phyloP scores from a whole-genome alignment of 2,329 filamentous ascomycete genomes.

The Apiospora aurea region DNA sequence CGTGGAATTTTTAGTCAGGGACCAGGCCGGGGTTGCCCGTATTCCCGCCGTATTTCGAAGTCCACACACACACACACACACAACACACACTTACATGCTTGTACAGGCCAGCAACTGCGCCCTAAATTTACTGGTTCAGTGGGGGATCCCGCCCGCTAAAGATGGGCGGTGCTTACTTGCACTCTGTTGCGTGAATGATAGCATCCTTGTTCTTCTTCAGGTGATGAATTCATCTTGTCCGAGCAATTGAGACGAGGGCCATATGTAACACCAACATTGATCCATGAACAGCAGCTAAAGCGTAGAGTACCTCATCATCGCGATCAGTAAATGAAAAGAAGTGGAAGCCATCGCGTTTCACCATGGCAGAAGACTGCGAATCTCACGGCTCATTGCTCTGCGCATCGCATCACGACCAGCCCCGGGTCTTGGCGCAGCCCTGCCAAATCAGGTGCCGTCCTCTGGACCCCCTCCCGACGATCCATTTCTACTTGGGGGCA shows the following conservation, averaged over 20 bases:
- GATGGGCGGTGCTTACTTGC: too few species aligned
- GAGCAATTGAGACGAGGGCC: too few species aligned
- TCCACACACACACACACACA: too few species aligned
- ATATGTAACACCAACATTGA: neutral
- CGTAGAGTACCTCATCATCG: neutral
- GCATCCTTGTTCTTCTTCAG: neutral
- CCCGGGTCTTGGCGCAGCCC: slow-evolving; percentile 3
- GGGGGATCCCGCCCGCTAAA: too few species aligned
- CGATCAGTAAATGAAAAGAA: neutral
- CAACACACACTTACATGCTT: too few species aligned
- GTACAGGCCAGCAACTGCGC: too few species aligned
- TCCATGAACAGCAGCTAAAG: neutral
- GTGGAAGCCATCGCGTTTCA: neutral
- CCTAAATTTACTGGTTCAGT: too few species aligned
- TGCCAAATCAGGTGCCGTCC: neutral
- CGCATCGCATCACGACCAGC: neutral
- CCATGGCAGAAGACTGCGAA: neutral
- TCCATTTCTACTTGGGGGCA: neutral
- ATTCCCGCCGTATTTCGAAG: neutral
- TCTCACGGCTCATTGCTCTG: neutral
- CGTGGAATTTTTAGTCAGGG: neutral
- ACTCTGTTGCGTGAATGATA: neutral
- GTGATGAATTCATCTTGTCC: too few species aligned
- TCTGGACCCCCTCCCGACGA: neutral
- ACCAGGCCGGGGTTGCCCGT: neutral